Conservation (phyloP, 441 rosid species). For the Viola pubescens region DNA sequence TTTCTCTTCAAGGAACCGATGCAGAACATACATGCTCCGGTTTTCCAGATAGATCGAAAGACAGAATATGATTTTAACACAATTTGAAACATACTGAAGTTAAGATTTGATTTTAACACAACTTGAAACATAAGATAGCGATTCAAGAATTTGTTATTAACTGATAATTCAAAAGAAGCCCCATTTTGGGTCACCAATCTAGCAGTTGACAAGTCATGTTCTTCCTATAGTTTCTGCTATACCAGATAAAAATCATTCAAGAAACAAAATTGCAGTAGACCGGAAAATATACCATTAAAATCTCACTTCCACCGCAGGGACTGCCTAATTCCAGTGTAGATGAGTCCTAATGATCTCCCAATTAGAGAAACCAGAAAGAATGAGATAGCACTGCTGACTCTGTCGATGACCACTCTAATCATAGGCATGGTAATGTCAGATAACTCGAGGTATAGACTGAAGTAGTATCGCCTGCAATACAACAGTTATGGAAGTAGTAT, state of each 20-base stretch:
- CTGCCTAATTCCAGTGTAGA: slow-evolving; percentile 88
- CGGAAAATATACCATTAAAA: slow-evolving; percentile 18
- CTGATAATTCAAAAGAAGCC: slow-evolving; percentile 9
- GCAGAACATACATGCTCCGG: too few relatives aligned
- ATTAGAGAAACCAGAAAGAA: slow-evolving; percentile 80
- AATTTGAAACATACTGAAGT: not conserved
- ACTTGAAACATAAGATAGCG: too few relatives aligned
- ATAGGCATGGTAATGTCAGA: slow-evolving; percentile 78
- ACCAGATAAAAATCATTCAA: slow-evolving; percentile 11
- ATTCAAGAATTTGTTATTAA: slow-evolving; percentile 6
- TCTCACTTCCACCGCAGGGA: slow-evolving; percentile 77
- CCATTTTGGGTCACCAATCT: not conserved
- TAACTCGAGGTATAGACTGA: slow-evolving; percentile 77
- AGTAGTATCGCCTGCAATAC: slow-evolving; percentile 74
- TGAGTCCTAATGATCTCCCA: slow-evolving; percentile 81
- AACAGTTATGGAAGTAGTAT: not conserved
- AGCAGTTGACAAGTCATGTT: slow-evolving; percentile 6
- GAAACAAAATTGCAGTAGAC: slow-evolving; percentile 16
- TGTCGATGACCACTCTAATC: slow-evolving; percentile 52
- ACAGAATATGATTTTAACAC: too few relatives aligned
- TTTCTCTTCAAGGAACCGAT: too few relatives aligned
- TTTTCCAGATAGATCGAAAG: too few relatives aligned
- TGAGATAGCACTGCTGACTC: slow-evolving; percentile 71
- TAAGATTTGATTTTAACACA: slow-evolving; percentile 1
- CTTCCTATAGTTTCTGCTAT: slow-evolving; percentile 8